Evolutionary conservation across 2,329 filamentous ascomycete species (phyloP), one percentile per base, ranked within the genome.

Genomic region (Sphaerulina vaccinii): DNA sequence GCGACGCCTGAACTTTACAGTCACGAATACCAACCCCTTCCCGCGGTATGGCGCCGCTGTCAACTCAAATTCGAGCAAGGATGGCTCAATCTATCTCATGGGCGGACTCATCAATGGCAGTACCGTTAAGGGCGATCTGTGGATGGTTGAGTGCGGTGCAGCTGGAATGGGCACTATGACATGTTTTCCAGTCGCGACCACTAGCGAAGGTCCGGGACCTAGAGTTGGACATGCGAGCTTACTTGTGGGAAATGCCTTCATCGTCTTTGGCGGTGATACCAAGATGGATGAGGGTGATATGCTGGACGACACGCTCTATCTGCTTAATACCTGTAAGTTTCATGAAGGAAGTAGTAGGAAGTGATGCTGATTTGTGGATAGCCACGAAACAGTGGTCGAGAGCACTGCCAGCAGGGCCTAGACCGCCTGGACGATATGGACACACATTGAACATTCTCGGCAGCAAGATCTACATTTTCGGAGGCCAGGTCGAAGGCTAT

Each of bases 351-450:
- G 18, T 11, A 1, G n/a, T 19, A 19, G 23, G 13, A 23, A 39
- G 37, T 19, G 22, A 40, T 23, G n/a, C 44, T 56, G 39, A 49
- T 32, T 36, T 11, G 9, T 29, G 22, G 23, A 56, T 54, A 97
- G 93, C 93, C 57, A 97, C 93, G 51, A 88, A 93, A 64, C 93
- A 99, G 77, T 99, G 93, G 93, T 97, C 95, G 51, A 83, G 91
- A 70, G 91, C 93, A 36, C 80, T 96, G 39, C 93, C 95, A 5
- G 86, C 90, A 10, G 91, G 91, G 1, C 83, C 87, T 32, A 82
- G 91, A 52, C 93, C 93, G 1, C 83, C 90, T 5, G 93, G 93
- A 42, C 86, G 93, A 61, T 99, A 99, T 64, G 93, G 95, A 5
- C 93, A 99, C 70, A 95, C 93, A 0, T 73, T 99, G 56, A 99